phyloP scores from a whole-genome alignment of 176 grass and related monocot genomes.

The Oropetium thomaeum region DNA sequence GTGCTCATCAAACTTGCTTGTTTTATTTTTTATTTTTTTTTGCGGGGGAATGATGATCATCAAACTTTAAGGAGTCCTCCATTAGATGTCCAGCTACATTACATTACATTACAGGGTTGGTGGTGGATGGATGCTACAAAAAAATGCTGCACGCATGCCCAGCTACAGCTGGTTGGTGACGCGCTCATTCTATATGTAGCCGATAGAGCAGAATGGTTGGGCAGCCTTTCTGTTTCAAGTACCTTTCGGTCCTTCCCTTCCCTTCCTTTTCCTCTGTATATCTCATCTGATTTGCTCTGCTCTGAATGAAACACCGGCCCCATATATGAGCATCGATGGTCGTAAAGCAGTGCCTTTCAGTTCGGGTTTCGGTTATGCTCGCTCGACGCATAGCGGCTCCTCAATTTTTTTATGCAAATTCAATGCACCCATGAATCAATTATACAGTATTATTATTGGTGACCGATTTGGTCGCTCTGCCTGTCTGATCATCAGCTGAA shows the following conservation, averaged over 20 bases:
- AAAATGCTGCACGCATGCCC: conserved; percentile 4
- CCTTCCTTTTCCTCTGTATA: too few species aligned
- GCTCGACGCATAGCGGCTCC: too few species aligned
- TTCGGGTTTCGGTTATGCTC: background rate
- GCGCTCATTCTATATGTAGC: background rate
- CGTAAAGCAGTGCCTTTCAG: background rate
- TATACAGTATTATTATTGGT: background rate
- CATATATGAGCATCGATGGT: too few species aligned
- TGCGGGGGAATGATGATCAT: too few species aligned
- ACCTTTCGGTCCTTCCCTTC: conserved; percentile 17
- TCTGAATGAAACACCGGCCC: background rate
- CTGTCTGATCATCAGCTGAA: background rate
- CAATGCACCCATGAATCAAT: background rate
- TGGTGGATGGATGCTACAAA: conserved; percentile 20
- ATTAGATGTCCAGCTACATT: too few species aligned
- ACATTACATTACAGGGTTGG: background rate
- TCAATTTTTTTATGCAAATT: background rate
- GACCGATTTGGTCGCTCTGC: background rate
- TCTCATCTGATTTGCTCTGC: background rate
- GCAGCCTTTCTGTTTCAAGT: conserved; percentile 35
- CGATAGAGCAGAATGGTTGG: background rate
- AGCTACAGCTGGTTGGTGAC: background rate
- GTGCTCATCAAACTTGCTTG: too few species aligned
- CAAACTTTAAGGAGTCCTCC: too few species aligned
- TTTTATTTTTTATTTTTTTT: background rate